phyloP scores from a whole-genome alignment of 2,329 filamentous ascomycete genomes.

The Aspergillus tamarii region DNA sequence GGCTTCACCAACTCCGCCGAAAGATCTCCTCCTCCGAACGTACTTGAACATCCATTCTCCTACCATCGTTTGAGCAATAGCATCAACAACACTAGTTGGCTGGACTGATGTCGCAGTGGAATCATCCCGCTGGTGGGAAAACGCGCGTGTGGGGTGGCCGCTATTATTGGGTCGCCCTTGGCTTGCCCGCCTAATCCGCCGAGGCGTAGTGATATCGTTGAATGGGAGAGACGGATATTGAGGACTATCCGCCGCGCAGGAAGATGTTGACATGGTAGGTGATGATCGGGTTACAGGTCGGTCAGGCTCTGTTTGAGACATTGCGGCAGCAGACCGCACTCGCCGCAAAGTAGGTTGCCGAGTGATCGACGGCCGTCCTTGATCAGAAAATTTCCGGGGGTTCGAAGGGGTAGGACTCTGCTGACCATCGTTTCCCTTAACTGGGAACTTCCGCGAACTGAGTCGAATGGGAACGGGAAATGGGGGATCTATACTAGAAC shows the following conservation, averaged over 20 bases:
- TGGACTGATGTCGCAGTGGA: slow-evolving; percentile 65
- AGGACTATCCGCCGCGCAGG: slow-evolving; percentile 70
- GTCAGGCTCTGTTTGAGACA: slow-evolving; percentile 58
- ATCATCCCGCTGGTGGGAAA: slow-evolving; percentile 44
- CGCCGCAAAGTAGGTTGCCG: slow-evolving; percentile 72
- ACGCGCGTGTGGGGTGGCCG: slow-evolving; percentile 28
- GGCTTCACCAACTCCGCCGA: slow-evolving; percentile 65
- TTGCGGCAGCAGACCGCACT: slow-evolving; percentile 77
- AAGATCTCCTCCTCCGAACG: slow-evolving; percentile 71
- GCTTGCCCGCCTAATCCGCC: slow-evolving; percentile 31
- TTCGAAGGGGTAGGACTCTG: slow-evolving; percentile 72
- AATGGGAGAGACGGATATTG: slow-evolving; percentile 71
- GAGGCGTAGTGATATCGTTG: slow-evolving; percentile 67
- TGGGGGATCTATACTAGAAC: slow-evolving; percentile 62
- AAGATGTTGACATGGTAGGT: slow-evolving; percentile 63
- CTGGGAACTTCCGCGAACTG: slow-evolving; percentile 76
- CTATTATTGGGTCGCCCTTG: slow-evolving; percentile 29
- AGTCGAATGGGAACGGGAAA: slow-evolving; percentile 90
- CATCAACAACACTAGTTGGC: slow-evolving; percentile 83
- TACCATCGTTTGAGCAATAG: slow-evolving; percentile 97
- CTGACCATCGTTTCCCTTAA: slow-evolving; percentile 73
- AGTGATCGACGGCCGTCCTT: slow-evolving; percentile 58
- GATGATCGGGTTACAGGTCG: slow-evolving; percentile 52
- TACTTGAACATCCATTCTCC: slow-evolving; percentile 69
- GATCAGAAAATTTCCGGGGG: slow-evolving; percentile 58